Evolutionary conservation across 2,329 filamentous ascomycete species (phyloP), one percentile per base, ranked within the genome.

Genomic region (Berkeleyomyces rouxiae): DNA sequence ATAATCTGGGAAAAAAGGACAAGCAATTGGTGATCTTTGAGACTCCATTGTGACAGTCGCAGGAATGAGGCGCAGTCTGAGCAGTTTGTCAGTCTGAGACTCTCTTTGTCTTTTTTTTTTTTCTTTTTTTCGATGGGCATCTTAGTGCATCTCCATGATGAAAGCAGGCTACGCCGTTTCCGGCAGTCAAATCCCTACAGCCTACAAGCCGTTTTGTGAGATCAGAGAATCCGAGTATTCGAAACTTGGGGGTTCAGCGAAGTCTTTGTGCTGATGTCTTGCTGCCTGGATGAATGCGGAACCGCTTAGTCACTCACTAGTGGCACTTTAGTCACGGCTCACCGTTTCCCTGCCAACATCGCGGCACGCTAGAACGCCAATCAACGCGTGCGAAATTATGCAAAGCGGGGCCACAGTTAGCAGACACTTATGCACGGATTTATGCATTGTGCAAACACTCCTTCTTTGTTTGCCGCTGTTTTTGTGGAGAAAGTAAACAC

Each of bases 401-500:
- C 51, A 55, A 55, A 55, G 51, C 33, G 51, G 47, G 36, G 39
- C 59, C 9, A 7, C 7, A 33, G 46, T 43, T 4, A 42, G 42
- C 36, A 43, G 36, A 44, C 7, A 36, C 16, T 44, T 59, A 13
- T 59, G 57, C 39, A 59, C 16, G 23, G 55, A 7, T 49, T 61
- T 61, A 31, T 61, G 44, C 58, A 39, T 10, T 23, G 1, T 23
- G 9, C 6, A 40, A 10, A 23, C 13, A 10, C 58, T 46, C 36
- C n/a, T 31, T 31, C 36, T 13, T 51, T 61, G 43, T 61, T 31
- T 61, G 59, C 37, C 36, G 13, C 46, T 49, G 10, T 55, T 55
- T 53, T 55, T 55, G 51, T 55, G 51, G 51, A 55, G 51, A 55
- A 55, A 39, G 51, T 55, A 55, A 55, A 55, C 51, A 55, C 51